Evolutionary conservation across 768 basidiomycete genomes (phyloP).

Genomic region (Termitomyces sp.): DNA sequence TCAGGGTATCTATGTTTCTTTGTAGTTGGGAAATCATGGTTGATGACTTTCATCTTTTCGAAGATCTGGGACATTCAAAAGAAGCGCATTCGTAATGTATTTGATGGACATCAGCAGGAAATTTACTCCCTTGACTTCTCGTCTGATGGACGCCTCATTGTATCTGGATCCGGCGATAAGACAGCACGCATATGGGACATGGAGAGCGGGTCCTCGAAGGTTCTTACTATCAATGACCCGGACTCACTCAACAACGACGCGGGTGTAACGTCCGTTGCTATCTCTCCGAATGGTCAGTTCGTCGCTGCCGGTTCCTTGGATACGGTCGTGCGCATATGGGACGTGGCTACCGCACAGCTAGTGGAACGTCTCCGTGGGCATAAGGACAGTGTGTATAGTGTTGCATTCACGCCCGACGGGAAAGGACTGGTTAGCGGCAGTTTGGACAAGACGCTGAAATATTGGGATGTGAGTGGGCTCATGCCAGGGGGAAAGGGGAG

Average conservation of each 20-base stretch:
- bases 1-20: constrained; percentile 52
- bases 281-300: constrained; percentile 66
- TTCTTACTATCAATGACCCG: constrained; percentile 46
- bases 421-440: constrained; percentile 88
- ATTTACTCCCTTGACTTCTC: constrained; percentile 95
- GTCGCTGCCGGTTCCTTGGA: constrained; percentile 72
- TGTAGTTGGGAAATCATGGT: neutral
- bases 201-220: constrained; percentile 30
- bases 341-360: constrained; percentile 59
- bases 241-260: constrained; percentile 44
- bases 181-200: constrained; percentile 47
- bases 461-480: constrained; percentile 81
- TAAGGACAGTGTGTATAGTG: constrained; percentile 79
- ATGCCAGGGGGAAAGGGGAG: constrained; percentile 57
- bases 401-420: constrained; percentile 92
- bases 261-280: constrained; percentile 76
- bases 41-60: constrained; percentile 14
- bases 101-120: constrained; percentile 88
- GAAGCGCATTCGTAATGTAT: constrained; percentile 71
- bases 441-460: constrained; percentile 83
- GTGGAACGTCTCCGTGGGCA: constrained; percentile 76
- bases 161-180: constrained; percentile 81
- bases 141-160: constrained; percentile 77
- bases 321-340: constrained; percentile 78
- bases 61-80: constrained; percentile 92